A percentile compares a stretch with the other conserved stretches of the same genome.
These are phyloP conservation scores for Ottelia alismoides DNA, from an alignment of 106 monocot species.

Conservation along the genomic window DNA sequence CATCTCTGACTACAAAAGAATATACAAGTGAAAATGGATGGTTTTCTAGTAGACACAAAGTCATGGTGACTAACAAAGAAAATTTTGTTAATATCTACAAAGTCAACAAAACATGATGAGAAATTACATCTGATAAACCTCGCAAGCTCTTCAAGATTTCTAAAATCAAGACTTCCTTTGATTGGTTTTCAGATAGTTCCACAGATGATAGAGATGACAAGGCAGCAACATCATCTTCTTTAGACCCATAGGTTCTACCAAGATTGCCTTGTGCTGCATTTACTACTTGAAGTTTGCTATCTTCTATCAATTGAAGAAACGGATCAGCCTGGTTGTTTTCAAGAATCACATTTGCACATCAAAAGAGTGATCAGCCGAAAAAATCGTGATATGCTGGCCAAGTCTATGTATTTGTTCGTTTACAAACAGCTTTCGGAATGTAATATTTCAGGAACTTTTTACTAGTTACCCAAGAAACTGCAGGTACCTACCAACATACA, in stretches of 20 bases:
- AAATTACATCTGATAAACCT: constrained; percentile 41
- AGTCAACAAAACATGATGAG: background rate
- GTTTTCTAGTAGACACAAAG: background rate
- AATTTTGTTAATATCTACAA: background rate
- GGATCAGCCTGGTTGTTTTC: constrained; percentile 51
- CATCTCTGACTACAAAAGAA: constrained; percentile 35
- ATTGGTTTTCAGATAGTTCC: constrained; percentile 18
- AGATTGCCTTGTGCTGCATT: constrained; percentile 10
- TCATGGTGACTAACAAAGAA: no score
- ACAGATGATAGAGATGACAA: constrained; percentile 39
- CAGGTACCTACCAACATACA: background rate
- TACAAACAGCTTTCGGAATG: background rate
- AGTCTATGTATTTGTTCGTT: background rate
- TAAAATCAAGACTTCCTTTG: constrained; percentile 41
- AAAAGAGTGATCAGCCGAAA: background rate
- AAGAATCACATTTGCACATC: background rate
- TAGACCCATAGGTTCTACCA: constrained; percentile 43
- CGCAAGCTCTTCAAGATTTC: constrained; percentile 41
- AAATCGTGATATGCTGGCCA: background rate
- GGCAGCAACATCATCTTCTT: constrained; percentile 58
- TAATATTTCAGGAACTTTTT: background rate
- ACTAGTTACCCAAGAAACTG: background rate
- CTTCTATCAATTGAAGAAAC: constrained; percentile 66
- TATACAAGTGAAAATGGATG: constrained; percentile 3
- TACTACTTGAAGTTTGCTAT: constrained; percentile 43